Evolutionary conservation across 208 protist species (phyloP), one percentile per base, ranked within the genome.

Genomic region (Leishmania braziliensis): DNA sequence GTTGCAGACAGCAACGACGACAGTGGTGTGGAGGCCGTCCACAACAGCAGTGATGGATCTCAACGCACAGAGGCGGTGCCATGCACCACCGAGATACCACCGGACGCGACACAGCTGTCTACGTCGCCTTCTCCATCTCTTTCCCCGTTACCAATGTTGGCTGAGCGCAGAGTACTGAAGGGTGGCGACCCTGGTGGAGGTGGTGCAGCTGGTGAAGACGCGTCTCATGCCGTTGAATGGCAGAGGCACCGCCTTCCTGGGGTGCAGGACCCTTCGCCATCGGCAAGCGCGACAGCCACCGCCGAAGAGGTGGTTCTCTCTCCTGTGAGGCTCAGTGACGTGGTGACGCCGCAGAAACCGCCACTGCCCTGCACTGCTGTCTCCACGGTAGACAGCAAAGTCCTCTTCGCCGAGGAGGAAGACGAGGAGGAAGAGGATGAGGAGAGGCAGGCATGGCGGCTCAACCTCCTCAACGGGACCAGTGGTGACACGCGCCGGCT

Each of bases 341-440:
- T 18, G 16, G 74, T 29, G 18, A 39, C 23, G 26, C 66, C 62
- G 79, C 70, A 58, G 46, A 53, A 46, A 8, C 51, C 46, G 9
- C 79, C 2, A 20, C 53, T 46, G 26, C 14, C 43, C 56, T 33
- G 72, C 76, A 73, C 70, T 58, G 65, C 65, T 46, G 29, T 62
- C 43, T 81, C 72, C 46, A 81, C 77, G 26, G 77, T 63, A 20
- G 77, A 81, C 26, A 81, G 82, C 71, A 85, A 78, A 53, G 53
- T 74, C 3, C 77, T 81, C 5, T 81, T 85, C 46, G 71, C 58
- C 50, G 81, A 84, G 43, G 81, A 81, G 18, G 77, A 81, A 3
- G 77, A 81, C 6, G 77, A 85, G 18, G 77, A 65, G 33, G 71
- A 39, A 3, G 77, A 81, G 50, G 26, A 33, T 5, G 39, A 56